Base-by-base conservation (phyloP, 345 rosid species). In the Durio zibethinus region DNA sequence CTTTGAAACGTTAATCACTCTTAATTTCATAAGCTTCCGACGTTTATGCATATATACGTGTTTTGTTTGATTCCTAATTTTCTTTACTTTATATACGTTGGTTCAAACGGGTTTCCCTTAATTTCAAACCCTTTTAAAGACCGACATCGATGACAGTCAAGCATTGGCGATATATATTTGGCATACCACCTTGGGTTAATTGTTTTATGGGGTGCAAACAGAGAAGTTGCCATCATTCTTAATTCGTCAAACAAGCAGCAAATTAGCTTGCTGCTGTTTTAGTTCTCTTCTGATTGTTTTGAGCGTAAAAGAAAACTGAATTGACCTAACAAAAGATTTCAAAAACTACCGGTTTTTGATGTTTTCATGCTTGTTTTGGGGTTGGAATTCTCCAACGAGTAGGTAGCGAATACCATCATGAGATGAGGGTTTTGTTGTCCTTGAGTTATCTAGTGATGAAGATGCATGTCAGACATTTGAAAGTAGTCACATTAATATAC, bases 121-220 rank as follows among this genome's bases (percentile, higher is more conserved):
- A 54, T 78, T 77, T 84, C 86, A 82, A 80, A 73, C 75, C 63
- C 21, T 4, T 31, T 40, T 18, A n/a, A 23, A 45, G 83, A 68
- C 79, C 71, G 77, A 79, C 80, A 48, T 38, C 1, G 82, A 38
- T 43, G 79, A 15, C 35, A 60, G 52, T 48, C 35, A 7, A n/a
- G 20, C 29, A 11, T 38, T 21, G 7, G 10, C 38, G 6, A 36
- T 36, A 36, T 36, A 3, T 6, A 36, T 1, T 36, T 36, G 38
- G 5, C 38, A 36, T 3, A 36, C 38, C 38, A 5, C 38, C 4
- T 36, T 36, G 38, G 38, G 5, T 36, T 47, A 11, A 47, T 1
- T 70, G 21, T n/a, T 61, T 7, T 60, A 53, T 31, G 16, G 14
- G 33, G 48, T 68, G 29, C 70, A 75, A 50, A 42, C 27, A 53